A percentile compares a stretch with the other conserved stretches of the same genome.
Conservation (phyloP, 1,284 basidiomycete species). For the Pholiota adiposa region DNA sequence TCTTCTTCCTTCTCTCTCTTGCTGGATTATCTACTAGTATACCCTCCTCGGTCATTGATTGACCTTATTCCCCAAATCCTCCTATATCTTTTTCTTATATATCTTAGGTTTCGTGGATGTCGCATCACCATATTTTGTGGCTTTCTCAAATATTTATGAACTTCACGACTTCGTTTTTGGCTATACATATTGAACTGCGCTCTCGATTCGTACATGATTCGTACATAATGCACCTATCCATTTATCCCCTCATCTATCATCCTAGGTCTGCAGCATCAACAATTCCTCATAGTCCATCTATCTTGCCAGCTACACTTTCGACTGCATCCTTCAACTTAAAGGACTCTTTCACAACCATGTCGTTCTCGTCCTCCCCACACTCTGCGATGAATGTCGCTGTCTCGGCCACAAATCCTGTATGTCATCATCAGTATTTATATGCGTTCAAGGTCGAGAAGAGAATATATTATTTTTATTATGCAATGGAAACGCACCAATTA, state of each 20-base stretch:
- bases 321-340: constrained; percentile 68
- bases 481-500: constrained; percentile 69
- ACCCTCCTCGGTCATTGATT: constrained; percentile 10
- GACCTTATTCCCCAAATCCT: constrained; percentile 4
- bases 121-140: constrained; percentile 1
- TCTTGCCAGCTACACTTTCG: constrained; percentile 70
- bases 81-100: constrained; percentile 2
- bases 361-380: constrained; percentile 83
- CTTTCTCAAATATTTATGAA: constrained; percentile 3
- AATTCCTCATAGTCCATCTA: constrained; percentile 45
- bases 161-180: constrained; percentile 2
- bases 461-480: constrained; percentile 1
- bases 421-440: constrained; percentile 6
- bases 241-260: constrained; percentile 2
- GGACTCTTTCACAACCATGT: constrained; percentile 70
- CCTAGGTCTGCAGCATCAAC: constrained; percentile 4
- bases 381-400: constrained; percentile 85
- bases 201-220: background rate
- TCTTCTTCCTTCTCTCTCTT: constrained; percentile 9
- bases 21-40: constrained; percentile 3
- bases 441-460: constrained; percentile 5
- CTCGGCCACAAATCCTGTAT: constrained; percentile 70
- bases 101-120: constrained; percentile 8
- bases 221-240: constrained; percentile 15
- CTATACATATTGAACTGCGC: constrained; percentile 2